Percentiles rank a stretch among this genome's conserved stretches.
These are phyloP conservation scores for Globisporangium viniferum DNA, from an alignment of 352 stramenopile genomes.

Conservation along the genomic window DNA sequence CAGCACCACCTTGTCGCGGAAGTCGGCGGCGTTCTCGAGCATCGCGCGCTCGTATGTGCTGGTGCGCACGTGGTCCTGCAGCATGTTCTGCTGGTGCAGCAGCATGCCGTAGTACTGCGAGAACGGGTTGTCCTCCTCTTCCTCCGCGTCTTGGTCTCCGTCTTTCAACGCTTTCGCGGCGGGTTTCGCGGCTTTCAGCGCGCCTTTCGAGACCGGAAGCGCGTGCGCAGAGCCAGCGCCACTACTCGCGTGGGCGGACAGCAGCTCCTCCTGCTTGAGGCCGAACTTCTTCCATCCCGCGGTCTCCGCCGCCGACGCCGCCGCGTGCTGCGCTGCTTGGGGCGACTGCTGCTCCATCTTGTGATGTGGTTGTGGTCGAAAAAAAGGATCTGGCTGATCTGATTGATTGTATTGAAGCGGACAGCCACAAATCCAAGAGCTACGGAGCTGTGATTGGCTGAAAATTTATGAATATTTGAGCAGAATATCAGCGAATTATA, in stretches of 20 bases:
- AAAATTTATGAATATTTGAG: background rate
- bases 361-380: background rate
- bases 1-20: conserved; percentile 97
- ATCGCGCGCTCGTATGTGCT: conserved; percentile 98
- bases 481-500: conserved; percentile 2
- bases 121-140: conserved; percentile 88
- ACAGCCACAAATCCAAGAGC: background rate
- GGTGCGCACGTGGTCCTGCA: conserved; percentile 98
- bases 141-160: conserved; percentile 12
- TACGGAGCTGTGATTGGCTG: background rate
- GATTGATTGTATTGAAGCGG: background rate
- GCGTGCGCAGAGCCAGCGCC: background rate
- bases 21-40: conserved; percentile 93
- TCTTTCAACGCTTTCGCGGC: background rate
- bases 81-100: conserved; percentile 99
- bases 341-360: conserved; percentile 4
- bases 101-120: conserved; percentile 94
- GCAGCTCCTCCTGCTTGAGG: conserved; percentile 27
- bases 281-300: conserved; percentile 27
- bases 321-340: conserved; percentile 12
- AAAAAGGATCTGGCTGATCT: background rate
- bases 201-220: background rate
- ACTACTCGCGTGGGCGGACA: background rate
- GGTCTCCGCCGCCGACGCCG: conserved; percentile 24
- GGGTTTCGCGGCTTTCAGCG: background rate